Evolutionary conservation across 2,329 filamentous ascomycete genomes (phyloP).

Genomic region (Seiridium unicorne): DNA sequence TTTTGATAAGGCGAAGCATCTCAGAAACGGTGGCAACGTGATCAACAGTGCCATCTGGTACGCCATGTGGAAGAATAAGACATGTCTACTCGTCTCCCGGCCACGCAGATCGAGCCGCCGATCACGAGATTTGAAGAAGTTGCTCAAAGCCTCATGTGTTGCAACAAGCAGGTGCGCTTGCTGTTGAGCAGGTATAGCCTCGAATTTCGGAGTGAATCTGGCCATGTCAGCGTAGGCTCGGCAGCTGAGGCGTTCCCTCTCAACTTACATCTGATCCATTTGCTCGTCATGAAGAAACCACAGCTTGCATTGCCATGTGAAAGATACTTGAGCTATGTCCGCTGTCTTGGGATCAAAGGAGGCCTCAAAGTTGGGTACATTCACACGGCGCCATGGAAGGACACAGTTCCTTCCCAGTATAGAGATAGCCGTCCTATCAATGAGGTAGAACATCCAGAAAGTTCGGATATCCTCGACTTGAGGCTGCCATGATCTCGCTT

Average conservation of each 20-base stretch:
- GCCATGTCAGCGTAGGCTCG: neutral
- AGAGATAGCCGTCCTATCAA: conserved; percentile 15
- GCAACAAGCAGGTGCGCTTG: conserved; percentile 14
- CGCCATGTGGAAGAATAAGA: conserved; percentile 14
- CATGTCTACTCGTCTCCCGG: conserved; percentile 10
- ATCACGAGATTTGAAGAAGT: conserved; percentile 13
- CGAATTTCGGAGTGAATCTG: conserved; percentile 14
- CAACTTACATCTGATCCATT: conserved; percentile 17
- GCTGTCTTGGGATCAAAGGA: conserved; percentile 10
- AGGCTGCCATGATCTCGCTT: conserved; percentile 12
- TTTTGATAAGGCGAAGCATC: conserved; percentile 10
- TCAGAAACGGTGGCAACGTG: conserved; percentile 14
- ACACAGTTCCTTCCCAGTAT: conserved; percentile 15
- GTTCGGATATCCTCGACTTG: conserved; percentile 13
- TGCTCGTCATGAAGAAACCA: conserved; percentile 16
- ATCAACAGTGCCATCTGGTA: conserved; percentile 16
- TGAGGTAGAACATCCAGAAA: conserved; percentile 18
- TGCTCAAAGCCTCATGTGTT: conserved; percentile 14
- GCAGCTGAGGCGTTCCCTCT: too few species aligned
- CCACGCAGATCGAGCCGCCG: conserved; percentile 10
- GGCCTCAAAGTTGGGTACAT: conserved; percentile 13
- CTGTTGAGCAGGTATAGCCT: conserved; percentile 13
- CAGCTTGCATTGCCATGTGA: conserved; percentile 15
- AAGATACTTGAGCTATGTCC: conserved; percentile 11
- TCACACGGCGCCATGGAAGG: conserved; percentile 14